Percentiles rank a stretch among this genome's conserved stretches.
phyloP scores from a whole-genome alignment of 1,139 yeast species.

The Sugiyamaella sp. region DNA sequence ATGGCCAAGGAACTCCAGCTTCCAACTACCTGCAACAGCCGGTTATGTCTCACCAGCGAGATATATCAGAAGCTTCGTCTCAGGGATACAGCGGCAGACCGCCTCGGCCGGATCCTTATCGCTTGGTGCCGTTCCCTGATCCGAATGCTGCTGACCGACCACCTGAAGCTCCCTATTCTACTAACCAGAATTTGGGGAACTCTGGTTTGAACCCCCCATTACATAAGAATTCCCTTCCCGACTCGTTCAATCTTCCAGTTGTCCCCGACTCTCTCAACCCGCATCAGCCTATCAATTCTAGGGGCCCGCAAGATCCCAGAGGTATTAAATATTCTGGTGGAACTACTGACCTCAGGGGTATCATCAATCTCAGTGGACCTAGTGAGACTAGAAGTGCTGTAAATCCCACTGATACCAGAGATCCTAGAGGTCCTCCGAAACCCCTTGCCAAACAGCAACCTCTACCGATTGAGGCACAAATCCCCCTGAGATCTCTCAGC shows the following conservation, averaged over 20 bases:
- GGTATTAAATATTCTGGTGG: too few relatives aligned
- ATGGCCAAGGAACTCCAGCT: too few relatives aligned
- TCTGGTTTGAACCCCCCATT: not conserved
- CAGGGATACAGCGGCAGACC: not conserved
- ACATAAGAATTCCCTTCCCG: not conserved
- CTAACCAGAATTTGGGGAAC: too few relatives aligned
- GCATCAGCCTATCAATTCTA: not conserved
- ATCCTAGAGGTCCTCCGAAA: not conserved
- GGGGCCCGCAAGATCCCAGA: too few relatives aligned
- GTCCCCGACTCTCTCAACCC: too few relatives aligned
- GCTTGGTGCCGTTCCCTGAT: conserved; percentile 15
- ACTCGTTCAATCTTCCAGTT: not conserved
- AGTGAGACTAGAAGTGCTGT: too few relatives aligned
- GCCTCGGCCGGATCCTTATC: conserved; percentile 9
- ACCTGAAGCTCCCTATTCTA: conserved; percentile 3
- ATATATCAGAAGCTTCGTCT: too few relatives aligned
- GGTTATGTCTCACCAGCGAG: too few relatives aligned
- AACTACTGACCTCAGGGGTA: too few relatives aligned
- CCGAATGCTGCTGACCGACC: conserved; percentile 1
- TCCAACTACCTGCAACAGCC: too few relatives aligned
- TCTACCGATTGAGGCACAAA: not conserved
- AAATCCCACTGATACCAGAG: not conserved
- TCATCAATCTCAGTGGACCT: too few relatives aligned
- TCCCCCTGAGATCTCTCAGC: not conserved
- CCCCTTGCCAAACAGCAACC: conserved; percentile 6